Evolutionary conservation across 768 basidiomycete species (phyloP), one percentile per base, ranked within the genome.

Genomic region (Ramaria sp.): DNA sequence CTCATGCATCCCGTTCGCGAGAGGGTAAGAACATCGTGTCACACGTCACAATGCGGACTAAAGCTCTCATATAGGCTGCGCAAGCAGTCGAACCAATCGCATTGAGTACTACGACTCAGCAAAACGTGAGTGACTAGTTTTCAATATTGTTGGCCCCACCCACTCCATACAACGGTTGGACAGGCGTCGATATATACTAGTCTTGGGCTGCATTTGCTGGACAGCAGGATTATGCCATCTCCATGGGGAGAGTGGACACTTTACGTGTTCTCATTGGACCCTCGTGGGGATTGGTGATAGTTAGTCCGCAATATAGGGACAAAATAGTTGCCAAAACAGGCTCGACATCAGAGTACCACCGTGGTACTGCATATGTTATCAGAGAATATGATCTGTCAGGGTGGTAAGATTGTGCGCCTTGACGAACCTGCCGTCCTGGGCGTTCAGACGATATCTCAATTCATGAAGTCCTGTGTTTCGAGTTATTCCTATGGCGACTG

Each of bases 291-390:
- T 27, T 27, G 27, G 5, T 5, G 27, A 27, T 5, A 27, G 27
- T 5, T 27, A 27, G 27, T 27, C 27, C 27, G 27, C 27, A 27
- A 27, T 27, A 2, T 27, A 5, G 2, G 27, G 27, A 27, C 27
- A 5, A 27, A 27, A 27, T 27, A 27, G 27, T 27, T 5, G 5
- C 27, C 27, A 27, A 2, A 27, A 27, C 27, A 5, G 27, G 27
- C 27, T 27, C 5, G 27, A 27, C 5, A 27, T 27, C 82, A 61
- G 61, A 82, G 83, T 1, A 83, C 76, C 83, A 82, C 84, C 37
- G 82, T 81, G 65, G 81, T 82, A 2, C 27, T 2, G 27, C 27
- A 27, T 27, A 27, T 5, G 27, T 27, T 27, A 27, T 27, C 27
- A 27, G 5, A 27, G 27, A 27, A 27, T 27, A 27, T 27, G 27